phyloP scores from a whole-genome alignment of 129 eudicot genomes.

The Centella asiatica region DNA sequence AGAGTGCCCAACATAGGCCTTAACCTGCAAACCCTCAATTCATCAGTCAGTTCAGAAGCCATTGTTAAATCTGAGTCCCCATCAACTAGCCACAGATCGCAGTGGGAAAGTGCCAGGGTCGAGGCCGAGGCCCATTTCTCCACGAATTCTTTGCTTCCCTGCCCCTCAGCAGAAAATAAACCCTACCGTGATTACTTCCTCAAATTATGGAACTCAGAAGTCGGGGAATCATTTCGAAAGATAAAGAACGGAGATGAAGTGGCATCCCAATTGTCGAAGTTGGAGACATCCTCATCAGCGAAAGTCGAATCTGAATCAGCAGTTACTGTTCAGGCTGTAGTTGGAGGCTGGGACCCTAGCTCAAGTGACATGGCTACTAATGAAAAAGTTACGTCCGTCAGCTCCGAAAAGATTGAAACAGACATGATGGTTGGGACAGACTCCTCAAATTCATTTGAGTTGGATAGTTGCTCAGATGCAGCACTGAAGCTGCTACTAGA shows the following conservation, averaged over 20 bases:
- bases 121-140: constrained; percentile 57
- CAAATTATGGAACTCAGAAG: constrained; percentile 61
- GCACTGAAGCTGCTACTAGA: constrained; percentile 56
- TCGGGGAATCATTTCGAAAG: constrained; percentile 50
- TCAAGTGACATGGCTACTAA: constrained; percentile 14
- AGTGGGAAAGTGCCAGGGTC: constrained; percentile 48
- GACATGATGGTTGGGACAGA: constrained; percentile 20
- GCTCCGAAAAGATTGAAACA: constrained; percentile 17
- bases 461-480: constrained; percentile 37
- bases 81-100: constrained; percentile 38
- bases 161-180: constrained; percentile 20
- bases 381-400: constrained; percentile 18
- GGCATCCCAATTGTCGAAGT: constrained; percentile 13
- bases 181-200: constrained; percentile 38
- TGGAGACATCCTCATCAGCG: constrained; percentile 24
- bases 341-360: constrained; percentile 14
- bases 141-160: constrained; percentile 27
- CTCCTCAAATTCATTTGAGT: constrained; percentile 38
- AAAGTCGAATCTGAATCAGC: constrained; percentile 46
- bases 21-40: constrained; percentile 17
- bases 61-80: constrained; percentile 22
- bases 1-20: constrained; percentile 17
- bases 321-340: constrained; percentile 32
- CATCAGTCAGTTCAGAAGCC: constrained; percentile 21
- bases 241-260: constrained; percentile 20